Evolutionary conservation across 139 green algal species (phyloP), one percentile per base, ranked within the genome.

Genomic region (Edaphochlamys debaryana): DNA sequence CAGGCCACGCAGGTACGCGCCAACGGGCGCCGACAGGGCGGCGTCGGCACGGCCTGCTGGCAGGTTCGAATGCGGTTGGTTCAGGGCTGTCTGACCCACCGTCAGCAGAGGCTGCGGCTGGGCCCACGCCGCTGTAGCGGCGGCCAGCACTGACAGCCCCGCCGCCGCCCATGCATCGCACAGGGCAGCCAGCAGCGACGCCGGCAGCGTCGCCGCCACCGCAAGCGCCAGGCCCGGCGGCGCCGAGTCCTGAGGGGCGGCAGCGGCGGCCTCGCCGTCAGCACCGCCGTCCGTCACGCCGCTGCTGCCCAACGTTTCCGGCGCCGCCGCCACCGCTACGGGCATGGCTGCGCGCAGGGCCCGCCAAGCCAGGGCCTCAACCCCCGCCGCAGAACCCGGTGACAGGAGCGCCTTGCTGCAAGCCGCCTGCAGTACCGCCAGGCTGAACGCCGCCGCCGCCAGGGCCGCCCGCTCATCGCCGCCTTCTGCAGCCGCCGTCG

Each of bases 381-480:
- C 54, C 22, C 6, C 36, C 41, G 67, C 41, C 30, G 73, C 23
- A 30, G 13, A 13, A 60, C 23, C 13, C 2, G 13, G 0, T 30
- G 9, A 0, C 48, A 85, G 58, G 68, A 77, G 45, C 25, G 54
- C 37, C 15, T 67, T 69, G 34, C 32, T 37, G 70, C 70, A 78
- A 0, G 72, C 69, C 29, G 69, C 84, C 34, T 70, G 62, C 29
- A 71, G 79, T 63, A 82, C 75, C 0, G 75, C 75, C 36, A 40
- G 56, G 23, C 71, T 40, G 42, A 81, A 81, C 2, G 75, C 41
- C 9, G n/a, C 60, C 4, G 60, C 60, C 27, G 30, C 11, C 6
- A 58, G 50, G 2, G 50, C 50, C 8, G 50, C 56, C 22, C 9
- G 2, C 3, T 63, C 56, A 32, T 11, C 56, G 56, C 56, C 22